Evolutionary conservation across 768 basidiomycete genomes (phyloP), one percentile per base, ranked within the genome.

Genomic region (Boletellus ananiceps): DNA sequence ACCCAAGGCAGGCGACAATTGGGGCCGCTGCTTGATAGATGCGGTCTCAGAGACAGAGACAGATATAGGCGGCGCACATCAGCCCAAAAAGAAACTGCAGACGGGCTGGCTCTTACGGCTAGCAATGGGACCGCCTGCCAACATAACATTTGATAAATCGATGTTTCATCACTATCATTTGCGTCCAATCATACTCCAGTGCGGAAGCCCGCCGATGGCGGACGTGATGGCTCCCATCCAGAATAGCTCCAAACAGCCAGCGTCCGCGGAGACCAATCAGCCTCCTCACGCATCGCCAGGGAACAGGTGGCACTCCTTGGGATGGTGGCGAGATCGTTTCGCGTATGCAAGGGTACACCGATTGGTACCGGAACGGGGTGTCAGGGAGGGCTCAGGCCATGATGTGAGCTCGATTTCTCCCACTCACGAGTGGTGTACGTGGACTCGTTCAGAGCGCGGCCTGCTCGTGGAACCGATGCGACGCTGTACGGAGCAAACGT

Each of bases 201-300:
- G 50, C 45, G 58, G 63, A 55, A 47, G 56, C 45, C 60, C 62
- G 60, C 59, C 57, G 40, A 60, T 25, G 57, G 38, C 51, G 55
- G 59, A 51, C 32, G 41, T 48, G 55, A 59, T 50, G 44, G 41
- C 47, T 51, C 62, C 36, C 49, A 41, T 49, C 49, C 49, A 36
- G 33, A 53, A 62, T 54, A 49, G 36, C 49, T 40, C 37, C 37
- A 45, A 49, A 56, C 58, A 52, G 59, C 50, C 43, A 47, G 49
- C 37, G 50, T 67, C 65, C 65, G 59, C 60, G 63, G 65, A 59
- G 43, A n/a, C 23, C 47, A 44, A 47, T n/a, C n/a, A n/a, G n/a
- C n/a, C n/a, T n/a, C 57, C 19, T 19, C 19, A 19, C 3, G 2
- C 19, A 19, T 19, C 19, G 39, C 43, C 55, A 47, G 37, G 31